Evolutionary conservation across 805 yeast genomes (phyloP).

Genomic region (Suhomyces sp.): DNA sequence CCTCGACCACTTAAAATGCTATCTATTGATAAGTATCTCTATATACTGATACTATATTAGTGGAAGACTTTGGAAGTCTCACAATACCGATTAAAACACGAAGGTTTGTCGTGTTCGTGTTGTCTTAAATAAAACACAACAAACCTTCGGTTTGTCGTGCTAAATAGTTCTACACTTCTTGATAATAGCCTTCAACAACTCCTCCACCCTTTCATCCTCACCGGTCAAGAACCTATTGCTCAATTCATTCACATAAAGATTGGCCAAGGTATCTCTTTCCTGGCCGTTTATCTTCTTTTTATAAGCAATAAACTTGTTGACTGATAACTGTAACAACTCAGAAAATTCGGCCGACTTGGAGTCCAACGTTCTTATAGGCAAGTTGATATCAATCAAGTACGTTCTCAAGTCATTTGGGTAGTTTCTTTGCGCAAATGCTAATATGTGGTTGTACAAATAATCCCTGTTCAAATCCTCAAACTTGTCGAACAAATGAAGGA

Average conservation of each 20-base stretch:
- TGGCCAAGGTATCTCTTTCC: slow-evolving; percentile 31
- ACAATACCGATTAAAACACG: too few relatives aligned
- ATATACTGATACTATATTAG: too few relatives aligned
- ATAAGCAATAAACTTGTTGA: slow-evolving; percentile 67
- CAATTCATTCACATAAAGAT: slow-evolving; percentile 23
- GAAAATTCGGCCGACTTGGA: slow-evolving; percentile 47
- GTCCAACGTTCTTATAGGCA: slow-evolving; percentile 59
- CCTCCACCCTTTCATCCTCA: slow-evolving; percentile 25
- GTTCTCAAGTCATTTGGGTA: slow-evolving; percentile 41
- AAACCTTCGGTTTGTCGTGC: too few relatives aligned
- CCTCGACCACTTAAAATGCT: too few relatives aligned
- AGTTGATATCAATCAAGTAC: slow-evolving; percentile 52
- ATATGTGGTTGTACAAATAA: slow-evolving; percentile 62
- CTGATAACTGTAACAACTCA: slow-evolving; percentile 60
- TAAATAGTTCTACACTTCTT: slow-evolving; percentile 28
- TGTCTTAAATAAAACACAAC: too few relatives aligned
- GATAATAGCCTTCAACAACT: slow-evolving; percentile 38
- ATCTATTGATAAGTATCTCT: too few relatives aligned
- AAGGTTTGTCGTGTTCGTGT: too few relatives aligned
- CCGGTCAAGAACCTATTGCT: slow-evolving; percentile 21
- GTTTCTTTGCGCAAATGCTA: slow-evolving; percentile 48
- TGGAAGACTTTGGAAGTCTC: too few relatives aligned
- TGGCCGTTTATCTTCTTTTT: slow-evolving; percentile 39
- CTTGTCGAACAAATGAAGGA: slow-evolving; percentile 60
- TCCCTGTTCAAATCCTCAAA: slow-evolving; percentile 68